Conservation (phyloP, 768 basidiomycete genomes). For the Fistulinella prunicolor region DNA sequence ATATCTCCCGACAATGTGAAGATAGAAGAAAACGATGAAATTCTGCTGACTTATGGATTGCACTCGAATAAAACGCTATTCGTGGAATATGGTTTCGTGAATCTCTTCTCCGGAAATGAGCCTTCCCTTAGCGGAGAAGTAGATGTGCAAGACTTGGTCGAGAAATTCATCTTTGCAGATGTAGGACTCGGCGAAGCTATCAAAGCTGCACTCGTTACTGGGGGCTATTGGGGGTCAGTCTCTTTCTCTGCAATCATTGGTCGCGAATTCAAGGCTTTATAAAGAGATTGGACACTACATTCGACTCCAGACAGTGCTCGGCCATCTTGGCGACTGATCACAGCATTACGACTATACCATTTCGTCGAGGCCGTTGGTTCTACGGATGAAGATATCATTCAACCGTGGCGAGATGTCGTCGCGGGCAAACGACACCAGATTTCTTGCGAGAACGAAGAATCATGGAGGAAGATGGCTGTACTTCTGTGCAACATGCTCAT, state of each 20-base stretch:
- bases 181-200: slow-evolving; percentile 43
- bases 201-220: slow-evolving; percentile 49
- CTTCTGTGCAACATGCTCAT: slow-evolving; percentile 40
- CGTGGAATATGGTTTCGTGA: slow-evolving; percentile 89
- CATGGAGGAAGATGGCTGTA: slow-evolving; percentile 43
- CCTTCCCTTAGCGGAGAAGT: slow-evolving; percentile 48
- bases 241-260: slow-evolving; percentile 2
- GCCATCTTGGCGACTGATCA: slow-evolving; percentile 79
- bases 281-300: slow-evolving; percentile 81
- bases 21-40: slow-evolving; percentile 55
- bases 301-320: slow-evolving; percentile 55
- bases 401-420: slow-evolving; percentile 55
- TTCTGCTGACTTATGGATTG: slow-evolving; percentile 75
- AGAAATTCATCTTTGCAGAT: slow-evolving; percentile 47
- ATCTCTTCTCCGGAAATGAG: slow-evolving; percentile 30
- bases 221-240: slow-evolving; percentile 84
- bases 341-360: slow-evolving; percentile 66
- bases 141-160: slow-evolving; percentile 55
- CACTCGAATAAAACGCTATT: slow-evolving; percentile 79
- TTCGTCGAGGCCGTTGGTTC: slow-evolving; percentile 34
- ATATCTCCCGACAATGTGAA: slow-evolving; percentile 43
- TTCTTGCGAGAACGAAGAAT: slow-evolving; percentile 46
- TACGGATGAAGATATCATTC: slow-evolving; percentile 32
- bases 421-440: slow-evolving; percentile 43
- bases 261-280: neutral